Percentiles rank a stretch among this genome's conserved stretches.
Evolutionary conservation across 768 basidiomycete species (phyloP).

Genomic region (Agaricus bisporus): DNA sequence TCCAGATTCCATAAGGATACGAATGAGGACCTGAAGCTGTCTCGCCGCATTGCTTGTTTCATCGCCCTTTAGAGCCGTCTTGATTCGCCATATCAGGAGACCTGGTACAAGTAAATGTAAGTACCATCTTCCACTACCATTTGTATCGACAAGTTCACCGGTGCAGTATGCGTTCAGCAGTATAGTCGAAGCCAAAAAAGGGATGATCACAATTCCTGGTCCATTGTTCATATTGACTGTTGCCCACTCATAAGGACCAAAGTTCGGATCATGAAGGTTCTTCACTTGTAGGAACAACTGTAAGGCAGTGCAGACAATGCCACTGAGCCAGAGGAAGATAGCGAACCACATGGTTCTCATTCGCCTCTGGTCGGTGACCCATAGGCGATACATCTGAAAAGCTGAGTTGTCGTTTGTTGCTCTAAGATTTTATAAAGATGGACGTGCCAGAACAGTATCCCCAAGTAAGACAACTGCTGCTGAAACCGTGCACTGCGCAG

Average conservation of each 20-base stretch:
- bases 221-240: conserved; percentile 4
- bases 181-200: conserved; percentile 11
- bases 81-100: background rate
- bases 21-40: conserved; percentile 1
- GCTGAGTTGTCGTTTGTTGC: background rate
- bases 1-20: conserved; percentile 7
- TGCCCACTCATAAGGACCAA: conserved; percentile 2
- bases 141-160: background rate
- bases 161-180: conserved; percentile 10
- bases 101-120: background rate
- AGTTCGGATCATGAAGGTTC: background rate
- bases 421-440: background rate
- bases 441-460: background rate
- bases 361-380: background rate
- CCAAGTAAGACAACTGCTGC: background rate
- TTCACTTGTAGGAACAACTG: conserved; percentile 2
- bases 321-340: conserved; percentile 6
- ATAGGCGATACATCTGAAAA: conserved; percentile 9
- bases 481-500: background rate
- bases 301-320: conserved; percentile 2
- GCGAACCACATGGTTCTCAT: conserved; percentile 1
- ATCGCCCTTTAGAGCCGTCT: background rate
- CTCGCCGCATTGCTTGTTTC: background rate
- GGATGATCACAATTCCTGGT: conserved; percentile 6
- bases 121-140: background rate